phyloP scores from a whole-genome alignment of 345 rosid species.

The Chamaenerion angustifolium region DNA sequence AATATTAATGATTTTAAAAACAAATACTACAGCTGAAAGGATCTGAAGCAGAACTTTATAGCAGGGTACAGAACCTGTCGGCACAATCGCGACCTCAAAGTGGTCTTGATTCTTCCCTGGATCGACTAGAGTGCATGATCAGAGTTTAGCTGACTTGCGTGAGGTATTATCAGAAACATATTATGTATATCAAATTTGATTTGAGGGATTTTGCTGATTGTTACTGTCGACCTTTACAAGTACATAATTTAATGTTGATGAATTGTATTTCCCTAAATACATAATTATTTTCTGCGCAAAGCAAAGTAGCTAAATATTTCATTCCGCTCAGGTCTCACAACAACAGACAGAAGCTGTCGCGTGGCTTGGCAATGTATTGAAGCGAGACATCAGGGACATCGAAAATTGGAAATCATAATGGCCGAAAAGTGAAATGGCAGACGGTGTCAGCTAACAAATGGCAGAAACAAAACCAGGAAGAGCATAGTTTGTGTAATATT shows the following conservation, averaged over 20 bases:
- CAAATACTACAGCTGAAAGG: conserved; percentile 61
- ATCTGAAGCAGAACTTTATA: conserved; percentile 86
- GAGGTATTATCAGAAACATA: conserved; percentile 30
- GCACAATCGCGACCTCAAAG: conserved; percentile 61
- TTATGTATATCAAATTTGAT: no score
- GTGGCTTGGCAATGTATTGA: conserved; percentile 64
- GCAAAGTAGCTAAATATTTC: no score
- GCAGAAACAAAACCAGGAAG: not conserved
- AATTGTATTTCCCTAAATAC: no score
- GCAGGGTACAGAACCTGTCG: conserved; percentile 83
- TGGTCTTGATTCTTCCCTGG: conserved; percentile 53
- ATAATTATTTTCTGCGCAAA: no score
- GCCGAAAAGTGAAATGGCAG: conserved; percentile 55
- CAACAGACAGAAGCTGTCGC: conserved; percentile 87
- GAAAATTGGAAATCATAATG: conserved; percentile 85
- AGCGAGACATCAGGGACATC: conserved; percentile 71
- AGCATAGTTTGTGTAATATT: not conserved
- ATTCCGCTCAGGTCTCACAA: conserved; percentile 46
- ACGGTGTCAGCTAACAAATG: conserved; percentile 18
- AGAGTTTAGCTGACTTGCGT: conserved; percentile 90
- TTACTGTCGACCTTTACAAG: no score
- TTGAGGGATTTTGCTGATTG: no score
- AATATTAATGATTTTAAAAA: not conserved
- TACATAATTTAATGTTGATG: no score
- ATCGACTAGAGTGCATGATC: conserved; percentile 87